Conservation (phyloP, 2,329 filamentous ascomycete species). For the Aspergillus neoniger region DNA sequence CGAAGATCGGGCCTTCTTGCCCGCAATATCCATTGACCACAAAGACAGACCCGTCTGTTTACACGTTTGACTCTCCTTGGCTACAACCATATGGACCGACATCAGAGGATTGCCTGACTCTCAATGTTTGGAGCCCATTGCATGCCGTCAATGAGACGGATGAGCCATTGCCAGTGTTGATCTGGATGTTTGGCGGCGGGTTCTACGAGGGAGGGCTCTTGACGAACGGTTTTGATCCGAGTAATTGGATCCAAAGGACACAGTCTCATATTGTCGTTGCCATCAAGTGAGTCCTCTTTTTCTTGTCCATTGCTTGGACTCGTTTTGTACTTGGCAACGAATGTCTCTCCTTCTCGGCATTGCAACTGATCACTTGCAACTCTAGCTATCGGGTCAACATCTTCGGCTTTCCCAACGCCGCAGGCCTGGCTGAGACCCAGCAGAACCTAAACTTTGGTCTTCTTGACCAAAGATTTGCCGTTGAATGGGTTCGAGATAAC, state of each 20-base stretch:
- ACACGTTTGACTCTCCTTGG: slow-evolving; percentile 3
- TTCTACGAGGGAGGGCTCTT: background rate
- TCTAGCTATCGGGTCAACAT: background rate
- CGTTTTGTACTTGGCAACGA: background rate
- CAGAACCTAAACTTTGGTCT: background rate
- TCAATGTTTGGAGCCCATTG: slow-evolving; percentile 1
- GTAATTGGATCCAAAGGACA: background rate
- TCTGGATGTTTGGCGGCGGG: background rate
- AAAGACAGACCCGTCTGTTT: background rate
- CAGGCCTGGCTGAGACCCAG: background rate
- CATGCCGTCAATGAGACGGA: background rate
- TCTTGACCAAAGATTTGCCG: slow-evolving; percentile 54
- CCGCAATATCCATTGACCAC: background rate
- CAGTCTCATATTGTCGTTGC: background rate
- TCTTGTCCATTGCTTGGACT: background rate
- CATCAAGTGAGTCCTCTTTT: background rate
- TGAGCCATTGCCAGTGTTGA: background rate
- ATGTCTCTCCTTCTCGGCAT: background rate
- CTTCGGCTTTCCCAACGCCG: background rate
- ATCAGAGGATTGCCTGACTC: background rate
- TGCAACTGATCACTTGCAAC: background rate
- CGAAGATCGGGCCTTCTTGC: background rate
- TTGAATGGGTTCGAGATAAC: slow-evolving; percentile 56
- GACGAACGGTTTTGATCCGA: background rate
- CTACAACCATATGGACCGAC: slow-evolving; percentile 1